phyloP scores from a whole-genome alignment of 2,329 filamentous ascomycete species.

The Elsinoe fawcettii region DNA sequence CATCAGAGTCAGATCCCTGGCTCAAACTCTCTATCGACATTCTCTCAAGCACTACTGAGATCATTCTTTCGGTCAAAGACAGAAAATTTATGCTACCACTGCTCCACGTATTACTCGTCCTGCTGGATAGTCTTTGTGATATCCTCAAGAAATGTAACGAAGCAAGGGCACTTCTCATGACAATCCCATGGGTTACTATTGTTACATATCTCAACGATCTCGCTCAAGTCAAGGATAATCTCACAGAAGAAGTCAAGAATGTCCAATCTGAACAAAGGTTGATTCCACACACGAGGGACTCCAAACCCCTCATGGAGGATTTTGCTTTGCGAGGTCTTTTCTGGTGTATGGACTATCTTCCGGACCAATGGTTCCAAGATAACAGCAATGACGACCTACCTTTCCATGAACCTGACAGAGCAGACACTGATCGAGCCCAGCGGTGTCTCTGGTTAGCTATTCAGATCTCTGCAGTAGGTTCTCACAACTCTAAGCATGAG shows the following conservation, averaged over 20 bases:
- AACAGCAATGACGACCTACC: slow-evolving; percentile 61
- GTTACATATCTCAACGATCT: slow-evolving; percentile 48
- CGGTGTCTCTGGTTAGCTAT: slow-evolving; percentile 32
- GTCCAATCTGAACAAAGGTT: slow-evolving; percentile 31
- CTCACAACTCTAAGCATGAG: too few relatives aligned
- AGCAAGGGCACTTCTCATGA: slow-evolving; percentile 17
- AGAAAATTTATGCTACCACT: slow-evolving; percentile 48
- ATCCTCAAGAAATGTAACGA: slow-evolving; percentile 3
- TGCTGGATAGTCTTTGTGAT: slow-evolving; percentile 42
- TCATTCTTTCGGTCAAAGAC: slow-evolving; percentile 29
- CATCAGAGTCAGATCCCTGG: slow-evolving; percentile 9
- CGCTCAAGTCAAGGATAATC: slow-evolving; percentile 28
- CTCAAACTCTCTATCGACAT: slow-evolving; percentile 34
- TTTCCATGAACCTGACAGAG: slow-evolving; percentile 54
- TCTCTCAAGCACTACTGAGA: slow-evolving; percentile 33
- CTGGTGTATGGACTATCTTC: slow-evolving; percentile 54
- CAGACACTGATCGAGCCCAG: slow-evolving; percentile 49
- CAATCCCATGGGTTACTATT: slow-evolving; percentile 49
- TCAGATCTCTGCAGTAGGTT: slow-evolving; percentile 18
- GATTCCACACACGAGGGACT: slow-evolving; percentile 35
- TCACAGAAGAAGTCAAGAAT: slow-evolving; percentile 32
- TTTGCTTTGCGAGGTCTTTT: slow-evolving; percentile 57
- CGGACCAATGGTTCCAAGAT: slow-evolving; percentile 52
- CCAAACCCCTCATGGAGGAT: slow-evolving; percentile 59
- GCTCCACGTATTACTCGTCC: slow-evolving; percentile 55